A percentile compares a stretch with the other conserved stretches of the same genome.
phyloP scores from a whole-genome alignment of 2,329 filamentous ascomycete species.

The Verruconis gallopava region DNA sequence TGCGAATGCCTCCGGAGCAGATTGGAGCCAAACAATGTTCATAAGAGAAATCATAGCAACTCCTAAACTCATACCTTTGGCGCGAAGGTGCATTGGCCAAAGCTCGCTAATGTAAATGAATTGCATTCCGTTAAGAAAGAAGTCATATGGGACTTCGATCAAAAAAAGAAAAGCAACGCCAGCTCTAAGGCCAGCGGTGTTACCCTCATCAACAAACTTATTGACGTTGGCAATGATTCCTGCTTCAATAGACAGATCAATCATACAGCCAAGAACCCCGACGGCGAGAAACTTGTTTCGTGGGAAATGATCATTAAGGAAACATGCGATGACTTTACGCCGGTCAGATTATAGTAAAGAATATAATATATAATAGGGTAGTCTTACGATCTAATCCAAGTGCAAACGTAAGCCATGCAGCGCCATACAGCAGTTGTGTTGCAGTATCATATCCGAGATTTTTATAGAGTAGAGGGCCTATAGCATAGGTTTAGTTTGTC shows the following conservation, averaged over 20 bases:
- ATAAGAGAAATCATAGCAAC: constrained; percentile 15
- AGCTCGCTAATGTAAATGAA: background rate
- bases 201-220: constrained; percentile 13
- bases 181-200: background rate
- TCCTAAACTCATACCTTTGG: constrained; percentile 11
- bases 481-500: too few species aligned
- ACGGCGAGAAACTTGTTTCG: constrained; percentile 14
- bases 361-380: background rate
- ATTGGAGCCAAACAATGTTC: constrained; percentile 12
- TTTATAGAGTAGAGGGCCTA: constrained; percentile 19
- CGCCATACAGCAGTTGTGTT: constrained; percentile 18
- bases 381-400: constrained; percentile 14
- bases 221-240: constrained; percentile 12
- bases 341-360: background rate
- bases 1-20: constrained; percentile 14
- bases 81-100: constrained; percentile 3
- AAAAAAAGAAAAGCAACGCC: constrained; percentile 5
- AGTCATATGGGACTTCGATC: constrained; percentile 7
- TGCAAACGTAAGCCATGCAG: constrained; percentile 19
- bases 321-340: constrained; percentile 13
- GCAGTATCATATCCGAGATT: constrained; percentile 17
- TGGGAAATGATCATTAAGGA: constrained; percentile 16
- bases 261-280: constrained; percentile 11
- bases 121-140: constrained; percentile 6
- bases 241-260: constrained; percentile 3